Conservation (phyloP, 2,329 filamentous ascomycete species). For the Dothidotthia symphoricarpi region DNA sequence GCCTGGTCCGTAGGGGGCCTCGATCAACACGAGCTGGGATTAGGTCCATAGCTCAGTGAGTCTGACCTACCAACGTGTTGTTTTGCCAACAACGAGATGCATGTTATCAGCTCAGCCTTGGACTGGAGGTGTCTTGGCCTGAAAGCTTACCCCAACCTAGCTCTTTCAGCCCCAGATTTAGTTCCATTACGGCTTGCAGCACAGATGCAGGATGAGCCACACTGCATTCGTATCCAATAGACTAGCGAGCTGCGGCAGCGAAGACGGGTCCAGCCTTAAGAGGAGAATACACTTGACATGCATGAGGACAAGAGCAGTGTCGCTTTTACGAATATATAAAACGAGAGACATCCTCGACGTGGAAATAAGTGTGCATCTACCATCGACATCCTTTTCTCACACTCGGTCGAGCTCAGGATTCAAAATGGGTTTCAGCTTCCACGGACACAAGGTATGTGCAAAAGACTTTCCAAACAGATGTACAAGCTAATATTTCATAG, state of each 20-base stretch:
- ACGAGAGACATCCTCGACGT: neutral
- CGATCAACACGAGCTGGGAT: slow-evolving; percentile 1
- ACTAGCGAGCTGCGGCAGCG: slow-evolving; percentile 2
- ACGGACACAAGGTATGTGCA: slow-evolving; percentile 25
- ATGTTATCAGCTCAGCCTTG: slow-evolving; percentile 2
- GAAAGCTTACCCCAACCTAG: slow-evolving; percentile 14
- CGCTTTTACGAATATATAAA: slow-evolving; percentile 4
- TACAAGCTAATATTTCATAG: slow-evolving; percentile 9
- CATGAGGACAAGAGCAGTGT: slow-evolving; percentile 1
- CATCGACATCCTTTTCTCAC: neutral
- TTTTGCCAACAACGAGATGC: no score
- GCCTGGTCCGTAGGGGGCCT: slow-evolving; percentile 1
- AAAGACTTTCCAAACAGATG: neutral
- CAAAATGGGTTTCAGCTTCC: slow-evolving; percentile 35
- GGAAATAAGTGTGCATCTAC: neutral
- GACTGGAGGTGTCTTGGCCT: slow-evolving; percentile 7
- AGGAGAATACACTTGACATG: slow-evolving; percentile 1
- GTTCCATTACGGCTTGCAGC: neutral
- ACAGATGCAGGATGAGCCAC: slow-evolving; percentile 2
- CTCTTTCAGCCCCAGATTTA: slow-evolving; percentile 5
- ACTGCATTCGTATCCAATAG: neutral
- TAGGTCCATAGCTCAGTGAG: slow-evolving; percentile 1
- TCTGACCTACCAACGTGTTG: no score
- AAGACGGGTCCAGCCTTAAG: slow-evolving; percentile 5
- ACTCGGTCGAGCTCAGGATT: neutral